Percentiles rank a stretch among this genome's conserved stretches.
Conservation (phyloP, 805 yeast genomes). For the Wickerhamiella azyma region DNA sequence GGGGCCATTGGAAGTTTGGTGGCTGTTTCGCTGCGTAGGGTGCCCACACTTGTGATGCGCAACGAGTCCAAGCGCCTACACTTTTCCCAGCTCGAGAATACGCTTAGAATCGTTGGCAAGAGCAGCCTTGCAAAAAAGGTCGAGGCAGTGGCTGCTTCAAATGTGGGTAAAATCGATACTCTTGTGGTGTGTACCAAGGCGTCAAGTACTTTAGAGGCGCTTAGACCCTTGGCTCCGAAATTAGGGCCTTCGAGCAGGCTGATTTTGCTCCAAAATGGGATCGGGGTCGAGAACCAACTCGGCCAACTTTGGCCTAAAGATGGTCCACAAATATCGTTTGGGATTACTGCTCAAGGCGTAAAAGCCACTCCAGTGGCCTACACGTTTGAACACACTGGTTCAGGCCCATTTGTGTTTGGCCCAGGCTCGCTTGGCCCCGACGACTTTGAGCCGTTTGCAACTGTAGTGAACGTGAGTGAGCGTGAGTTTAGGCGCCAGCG, state of each 20-base stretch:
- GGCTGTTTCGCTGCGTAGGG: conserved; percentile 7
- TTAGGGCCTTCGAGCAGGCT: conserved; percentile 41
- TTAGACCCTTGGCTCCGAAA: conserved; percentile 38
- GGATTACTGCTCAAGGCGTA: conserved; percentile 76
- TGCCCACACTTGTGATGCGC: conserved; percentile 31
- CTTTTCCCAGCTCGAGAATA: conserved; percentile 24
- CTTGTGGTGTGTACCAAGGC: conserved; percentile 72
- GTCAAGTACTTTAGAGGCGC: conserved; percentile 52
- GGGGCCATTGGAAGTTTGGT: conserved; percentile 39
- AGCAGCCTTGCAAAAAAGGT: conserved; percentile 8
- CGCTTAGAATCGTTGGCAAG: neutral
- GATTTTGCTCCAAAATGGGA: conserved; percentile 69
- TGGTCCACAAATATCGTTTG: conserved; percentile 45
- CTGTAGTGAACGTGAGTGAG: conserved; percentile 18
- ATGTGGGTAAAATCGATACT: conserved; percentile 31
- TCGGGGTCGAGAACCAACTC: conserved; percentile 53
- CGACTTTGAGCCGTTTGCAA: conserved; percentile 3
- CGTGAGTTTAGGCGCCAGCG: conserved; percentile 45
- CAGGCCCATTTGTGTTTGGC: conserved; percentile 36
- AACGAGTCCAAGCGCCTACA: conserved; percentile 31
- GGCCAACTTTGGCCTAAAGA: conserved; percentile 39
- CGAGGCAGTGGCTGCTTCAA: conserved; percentile 14
- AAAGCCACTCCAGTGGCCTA: conserved; percentile 35
- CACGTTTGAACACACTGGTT: conserved; percentile 54
- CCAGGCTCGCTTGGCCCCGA: neutral